Evolutionary conservation across 148 eudicot species (phyloP).

Genomic region (Mesembryanthemum crystallinum): DNA sequence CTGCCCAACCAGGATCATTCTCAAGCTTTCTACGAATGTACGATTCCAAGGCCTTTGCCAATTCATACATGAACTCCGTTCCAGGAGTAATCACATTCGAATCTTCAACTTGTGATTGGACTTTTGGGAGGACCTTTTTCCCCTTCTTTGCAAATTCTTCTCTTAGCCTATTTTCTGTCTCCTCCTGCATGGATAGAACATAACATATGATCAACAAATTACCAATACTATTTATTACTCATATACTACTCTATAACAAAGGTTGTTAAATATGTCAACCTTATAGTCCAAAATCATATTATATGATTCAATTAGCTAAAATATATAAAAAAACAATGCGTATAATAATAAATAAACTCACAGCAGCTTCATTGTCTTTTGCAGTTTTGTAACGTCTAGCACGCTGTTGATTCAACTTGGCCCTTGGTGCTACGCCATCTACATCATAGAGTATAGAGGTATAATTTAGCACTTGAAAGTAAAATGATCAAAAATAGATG

Average conservation of each 20-base stretch:
- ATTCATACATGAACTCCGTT: constrained; percentile 81
- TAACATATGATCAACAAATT: not conserved
- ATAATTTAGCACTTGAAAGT: not conserved
- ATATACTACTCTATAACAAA: too few relatives aligned
- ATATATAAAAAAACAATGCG: too few relatives aligned
- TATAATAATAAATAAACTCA: constrained; percentile 25
- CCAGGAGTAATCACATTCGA: constrained; percentile 94
- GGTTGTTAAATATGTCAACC: too few relatives aligned
- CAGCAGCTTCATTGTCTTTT: constrained; percentile 82
- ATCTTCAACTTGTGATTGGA: constrained; percentile 66
- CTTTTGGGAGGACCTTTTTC: constrained; percentile 61
- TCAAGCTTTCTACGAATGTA: constrained; percentile 61
- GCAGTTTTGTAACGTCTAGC: constrained; percentile 82
- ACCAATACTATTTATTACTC: too few relatives aligned
- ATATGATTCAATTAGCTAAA: too few relatives aligned
- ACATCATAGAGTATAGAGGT: not conserved
- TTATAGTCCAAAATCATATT: not conserved
- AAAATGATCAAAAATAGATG: not conserved
- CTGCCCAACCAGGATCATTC: constrained; percentile 82
- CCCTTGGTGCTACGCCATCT: constrained; percentile 99
- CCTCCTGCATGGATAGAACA: constrained; percentile 43
- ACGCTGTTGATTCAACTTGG: constrained; percentile 94
- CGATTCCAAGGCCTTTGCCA: constrained; percentile 71
- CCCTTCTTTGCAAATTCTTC: constrained; percentile 75
- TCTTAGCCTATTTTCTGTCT: constrained; percentile 64